phyloP scores from a whole-genome alignment of 352 stramenopile genomes.

The Peronosclerospora sorghi region DNA sequence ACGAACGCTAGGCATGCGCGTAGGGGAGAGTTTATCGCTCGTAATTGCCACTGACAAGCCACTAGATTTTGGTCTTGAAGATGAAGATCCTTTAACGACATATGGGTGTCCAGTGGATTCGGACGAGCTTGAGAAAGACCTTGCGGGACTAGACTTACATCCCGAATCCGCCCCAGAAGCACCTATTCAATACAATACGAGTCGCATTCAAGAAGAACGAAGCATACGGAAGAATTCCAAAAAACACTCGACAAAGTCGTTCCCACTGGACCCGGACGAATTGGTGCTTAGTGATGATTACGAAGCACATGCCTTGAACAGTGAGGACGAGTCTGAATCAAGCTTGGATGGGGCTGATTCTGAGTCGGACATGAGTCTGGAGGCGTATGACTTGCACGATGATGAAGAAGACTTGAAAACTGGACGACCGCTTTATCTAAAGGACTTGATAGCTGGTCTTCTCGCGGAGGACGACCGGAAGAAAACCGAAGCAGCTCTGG shows the following conservation, averaged over 20 bases:
- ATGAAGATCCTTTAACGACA: conserved; percentile 27
- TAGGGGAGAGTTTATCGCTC: conserved; percentile 52
- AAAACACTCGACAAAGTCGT: conserved; percentile 14
- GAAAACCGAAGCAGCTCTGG: conserved; percentile 38
- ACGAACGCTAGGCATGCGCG: conserved; percentile 50
- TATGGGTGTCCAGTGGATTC: conserved; percentile 20
- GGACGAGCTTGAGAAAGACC: conserved; percentile 14
- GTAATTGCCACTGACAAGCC: conserved; percentile 50
- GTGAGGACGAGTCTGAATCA: conserved; percentile 11
- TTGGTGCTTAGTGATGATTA: conserved; percentile 47
- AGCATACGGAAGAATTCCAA: conserved; percentile 4
- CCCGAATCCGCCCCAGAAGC: background rate
- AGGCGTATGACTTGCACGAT: conserved; percentile 55
- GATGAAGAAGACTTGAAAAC: conserved; percentile 55
- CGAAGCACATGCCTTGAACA: conserved; percentile 7
- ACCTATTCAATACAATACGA: background rate
- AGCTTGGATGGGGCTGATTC: conserved; percentile 25
- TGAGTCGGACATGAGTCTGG: conserved; percentile 60
- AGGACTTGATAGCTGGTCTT: conserved; percentile 43
- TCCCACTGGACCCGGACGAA: conserved; percentile 42
- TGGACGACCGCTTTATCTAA: conserved; percentile 56
- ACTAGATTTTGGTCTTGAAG: conserved; percentile 45
- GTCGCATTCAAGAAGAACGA: background rate
- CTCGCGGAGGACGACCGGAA: conserved; percentile 50
- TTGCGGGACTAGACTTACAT: conserved; percentile 8